A percentile compares a stretch with the other conserved stretches of the same genome.
Evolutionary conservation across 306 rosid species (phyloP).

Genomic region (Fagus crenata): DNA sequence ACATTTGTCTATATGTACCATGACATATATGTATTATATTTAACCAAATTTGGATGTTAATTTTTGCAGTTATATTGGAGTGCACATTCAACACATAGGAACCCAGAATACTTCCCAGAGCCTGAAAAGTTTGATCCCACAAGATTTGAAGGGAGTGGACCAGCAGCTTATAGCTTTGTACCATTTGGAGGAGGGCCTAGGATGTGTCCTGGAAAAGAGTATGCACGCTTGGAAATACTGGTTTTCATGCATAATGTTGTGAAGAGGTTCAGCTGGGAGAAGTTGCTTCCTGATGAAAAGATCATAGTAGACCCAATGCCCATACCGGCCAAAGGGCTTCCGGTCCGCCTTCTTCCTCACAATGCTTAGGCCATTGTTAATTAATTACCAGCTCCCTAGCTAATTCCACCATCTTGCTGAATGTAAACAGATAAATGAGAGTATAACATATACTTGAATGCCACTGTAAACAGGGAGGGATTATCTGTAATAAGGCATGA

Average conservation of each 20-base stretch:
- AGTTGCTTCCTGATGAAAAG: not conserved
- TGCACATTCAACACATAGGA: constrained; percentile 14
- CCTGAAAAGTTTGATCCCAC: constrained; percentile 13
- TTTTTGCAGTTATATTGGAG: constrained; percentile 7
- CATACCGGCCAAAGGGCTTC: not conserved
- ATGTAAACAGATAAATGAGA: too few relatives aligned
- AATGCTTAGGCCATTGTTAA: not conserved
- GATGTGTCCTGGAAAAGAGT: constrained; percentile 6
- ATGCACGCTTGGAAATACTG: too few relatives aligned
- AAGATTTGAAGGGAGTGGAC: constrained; percentile 25
- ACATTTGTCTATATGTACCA: too few relatives aligned
- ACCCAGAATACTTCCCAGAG: not conserved
- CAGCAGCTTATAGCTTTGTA: constrained; percentile 9
- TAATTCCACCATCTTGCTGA: too few relatives aligned
- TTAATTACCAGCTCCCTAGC: too few relatives aligned
- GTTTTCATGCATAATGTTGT: constrained; percentile 8
- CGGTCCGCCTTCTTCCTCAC: constrained; percentile 9
- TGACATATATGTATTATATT: too few relatives aligned
- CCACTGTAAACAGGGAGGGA: too few relatives aligned
- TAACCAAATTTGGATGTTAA: too few relatives aligned
- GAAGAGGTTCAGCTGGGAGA: constrained; percentile 2
- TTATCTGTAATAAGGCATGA: too few relatives aligned
- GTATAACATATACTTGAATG: too few relatives aligned
- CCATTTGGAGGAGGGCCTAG: constrained; percentile 27
- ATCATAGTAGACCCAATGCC: not conserved